Conservation (phyloP, 1,139 yeast genomes). For the Waltiozyma sp. region DNA sequence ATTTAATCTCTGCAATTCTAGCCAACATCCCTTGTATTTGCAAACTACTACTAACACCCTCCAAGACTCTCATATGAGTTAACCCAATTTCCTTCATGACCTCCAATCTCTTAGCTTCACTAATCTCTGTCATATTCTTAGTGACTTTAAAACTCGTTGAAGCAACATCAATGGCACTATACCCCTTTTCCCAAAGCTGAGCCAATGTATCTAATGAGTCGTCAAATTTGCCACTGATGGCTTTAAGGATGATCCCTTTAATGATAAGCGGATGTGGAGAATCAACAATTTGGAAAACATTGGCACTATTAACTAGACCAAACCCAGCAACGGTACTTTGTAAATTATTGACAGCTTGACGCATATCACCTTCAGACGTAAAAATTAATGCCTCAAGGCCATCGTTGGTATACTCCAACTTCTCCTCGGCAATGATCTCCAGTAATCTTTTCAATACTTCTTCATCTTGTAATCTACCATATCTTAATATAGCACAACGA, state of each 20-base stretch:
- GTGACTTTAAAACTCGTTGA: conserved; percentile 85
- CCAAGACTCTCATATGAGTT: conserved; percentile 83
- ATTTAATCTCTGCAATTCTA: conserved; percentile 25
- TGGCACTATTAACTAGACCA: conserved; percentile 78
- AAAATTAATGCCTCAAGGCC: conserved; percentile 92
- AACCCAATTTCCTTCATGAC: conserved; percentile 80
- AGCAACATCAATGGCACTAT: conserved; percentile 86
- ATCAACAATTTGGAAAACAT: conserved; percentile 91
- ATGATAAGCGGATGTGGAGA: conserved; percentile 91
- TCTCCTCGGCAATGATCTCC: conserved; percentile 60
- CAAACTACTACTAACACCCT: conserved; percentile 81
- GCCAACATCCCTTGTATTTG: conserved; percentile 82
- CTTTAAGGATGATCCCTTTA: conserved; percentile 58
- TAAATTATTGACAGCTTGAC: conserved; percentile 90
- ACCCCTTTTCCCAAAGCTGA: conserved; percentile 77
- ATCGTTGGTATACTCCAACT: conserved; percentile 73
- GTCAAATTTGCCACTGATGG: conserved; percentile 47
- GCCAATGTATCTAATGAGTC: conserved; percentile 54
- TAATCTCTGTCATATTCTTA: conserved; percentile 58
- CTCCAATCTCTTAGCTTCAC: conserved; percentile 59
- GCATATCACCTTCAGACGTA: conserved; percentile 97
- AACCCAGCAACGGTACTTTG: conserved; percentile 95
- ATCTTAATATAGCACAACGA: conserved; percentile 90
- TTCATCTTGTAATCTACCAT: conserved; percentile 69
- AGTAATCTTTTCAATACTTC: conserved; percentile 72